Evolutionary conservation across 2,329 filamentous ascomycete species (phyloP).

Genomic region (Phyllosticta citrichinensis): DNA sequence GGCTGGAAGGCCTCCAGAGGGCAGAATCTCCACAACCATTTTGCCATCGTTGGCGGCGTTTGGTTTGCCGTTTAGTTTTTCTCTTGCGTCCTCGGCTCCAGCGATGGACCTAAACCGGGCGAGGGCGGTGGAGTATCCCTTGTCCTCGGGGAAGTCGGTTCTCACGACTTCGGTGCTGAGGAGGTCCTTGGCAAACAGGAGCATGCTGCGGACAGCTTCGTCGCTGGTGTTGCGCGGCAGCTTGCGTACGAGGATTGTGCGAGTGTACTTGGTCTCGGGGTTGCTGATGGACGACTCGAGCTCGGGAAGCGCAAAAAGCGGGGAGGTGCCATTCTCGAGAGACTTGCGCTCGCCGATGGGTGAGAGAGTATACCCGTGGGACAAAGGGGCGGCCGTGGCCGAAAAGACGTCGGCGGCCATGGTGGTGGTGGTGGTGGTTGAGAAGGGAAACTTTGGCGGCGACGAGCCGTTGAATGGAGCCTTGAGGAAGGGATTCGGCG

Average conservation of each 20-base stretch:
- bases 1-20: slow-evolving; percentile 14
- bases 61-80: slow-evolving; percentile 51
- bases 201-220: slow-evolving; percentile 51
- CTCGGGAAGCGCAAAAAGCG: slow-evolving; percentile 27
- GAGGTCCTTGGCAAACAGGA: slow-evolving; percentile 56
- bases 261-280: slow-evolving; percentile 13
- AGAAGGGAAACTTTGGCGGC: slow-evolving; percentile 25
- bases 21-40: slow-evolving; percentile 46
- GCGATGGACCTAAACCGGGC: slow-evolving; percentile 48
- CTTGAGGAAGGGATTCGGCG: slow-evolving; percentile 27
- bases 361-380: slow-evolving; percentile 30
- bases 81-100: slow-evolving; percentile 50
- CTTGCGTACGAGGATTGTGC: slow-evolving; percentile 47
- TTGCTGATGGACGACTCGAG: slow-evolving; percentile 20
- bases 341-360: slow-evolving; percentile 33
- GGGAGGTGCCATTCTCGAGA: slow-evolving; percentile 25
- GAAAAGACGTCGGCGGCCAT: slow-evolving; percentile 33
- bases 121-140: slow-evolving; percentile 46
- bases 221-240: slow-evolving; percentile 48
- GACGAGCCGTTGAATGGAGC: slow-evolving; percentile 31
- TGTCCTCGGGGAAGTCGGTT: slow-evolving; percentile 44
- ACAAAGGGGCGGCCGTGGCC: slow-evolving; percentile 15
- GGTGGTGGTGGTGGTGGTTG: slow-evolving; percentile 26
- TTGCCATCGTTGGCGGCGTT: slow-evolving; percentile 51
- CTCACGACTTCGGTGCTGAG: slow-evolving; percentile 48